Evolutionary conservation across 371 early-diverging fungal species (phyloP).

Genomic region (Syncephalastrum racemosum): DNA sequence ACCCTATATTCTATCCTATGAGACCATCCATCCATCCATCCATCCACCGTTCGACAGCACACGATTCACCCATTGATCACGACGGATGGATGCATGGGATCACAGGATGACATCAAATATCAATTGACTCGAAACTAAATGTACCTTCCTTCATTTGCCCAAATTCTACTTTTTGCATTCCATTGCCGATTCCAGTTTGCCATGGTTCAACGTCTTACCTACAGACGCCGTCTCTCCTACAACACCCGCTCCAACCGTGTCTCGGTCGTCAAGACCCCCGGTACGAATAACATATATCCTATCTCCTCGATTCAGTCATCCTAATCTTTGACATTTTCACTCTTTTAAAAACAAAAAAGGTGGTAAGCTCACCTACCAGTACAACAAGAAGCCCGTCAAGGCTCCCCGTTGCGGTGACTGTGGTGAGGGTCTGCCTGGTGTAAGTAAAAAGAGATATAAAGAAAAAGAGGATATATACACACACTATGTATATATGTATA

Average conservation of each 20-base stretch:
- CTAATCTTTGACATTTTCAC: conserved; percentile 1
- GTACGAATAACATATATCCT: conserved; percentile 35
- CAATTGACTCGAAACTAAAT: too few relatives aligned
- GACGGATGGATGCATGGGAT: too few relatives aligned
- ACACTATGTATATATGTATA: background rate
- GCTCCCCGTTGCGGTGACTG: conserved; percentile 98
- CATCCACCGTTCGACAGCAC: too few relatives aligned
- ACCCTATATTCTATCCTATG: too few relatives aligned
- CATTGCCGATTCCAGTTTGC: conserved; percentile 12
- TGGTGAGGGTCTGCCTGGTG: conserved; percentile 86
- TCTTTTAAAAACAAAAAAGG: conserved; percentile 58
- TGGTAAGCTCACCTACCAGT: conserved; percentile 89
- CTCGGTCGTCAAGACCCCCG: conserved; percentile 96
- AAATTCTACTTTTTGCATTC: too few relatives aligned
- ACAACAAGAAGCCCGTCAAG: conserved; percentile 91
- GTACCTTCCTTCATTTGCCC: too few relatives aligned
- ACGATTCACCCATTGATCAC: too few relatives aligned
- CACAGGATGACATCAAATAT: too few relatives aligned
- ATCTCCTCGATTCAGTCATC: background rate
- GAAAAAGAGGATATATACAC: background rate
- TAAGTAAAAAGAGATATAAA: conserved; percentile 44
- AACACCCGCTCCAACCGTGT: conserved; percentile 98
- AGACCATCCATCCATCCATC: too few relatives aligned
- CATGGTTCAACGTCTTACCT: conserved; percentile 94
- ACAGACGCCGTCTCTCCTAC: conserved; percentile 97